phyloP scores from a whole-genome alignment of 352 stramenopile genomes.

The Phytophthora pini region DNA sequence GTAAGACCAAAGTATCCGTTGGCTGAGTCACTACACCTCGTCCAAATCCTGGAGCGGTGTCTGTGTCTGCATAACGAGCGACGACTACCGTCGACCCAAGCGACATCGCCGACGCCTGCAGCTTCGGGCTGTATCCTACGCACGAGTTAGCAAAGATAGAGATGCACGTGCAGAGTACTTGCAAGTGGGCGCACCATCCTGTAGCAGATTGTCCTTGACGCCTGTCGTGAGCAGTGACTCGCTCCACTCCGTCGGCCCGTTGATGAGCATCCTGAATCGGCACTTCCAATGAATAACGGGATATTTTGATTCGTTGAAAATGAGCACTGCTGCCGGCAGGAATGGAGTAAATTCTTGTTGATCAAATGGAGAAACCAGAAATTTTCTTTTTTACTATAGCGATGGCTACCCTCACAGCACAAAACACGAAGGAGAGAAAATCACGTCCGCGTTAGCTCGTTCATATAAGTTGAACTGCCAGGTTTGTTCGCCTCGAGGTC shows the following conservation, averaged over 20 bases:
- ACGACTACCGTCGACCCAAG: conserved; percentile 45
- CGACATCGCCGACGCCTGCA: conserved; percentile 48
- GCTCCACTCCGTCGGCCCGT: conserved; percentile 50
- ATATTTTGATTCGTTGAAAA: conserved; percentile 26
- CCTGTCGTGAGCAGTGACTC: conserved; percentile 35
- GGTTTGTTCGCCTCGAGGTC: neutral
- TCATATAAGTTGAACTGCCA: neutral
- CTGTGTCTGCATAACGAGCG: conserved; percentile 24
- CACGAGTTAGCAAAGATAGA: neutral
- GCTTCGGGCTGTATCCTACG: conserved; percentile 49
- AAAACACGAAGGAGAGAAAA: neutral
- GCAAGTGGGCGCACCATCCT: conserved; percentile 30
- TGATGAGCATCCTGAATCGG: conserved; percentile 42
- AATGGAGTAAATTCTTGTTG: no score
- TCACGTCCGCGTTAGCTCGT: neutral
- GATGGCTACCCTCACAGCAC: no score
- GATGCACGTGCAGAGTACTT: neutral
- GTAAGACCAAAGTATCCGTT: conserved; percentile 17
- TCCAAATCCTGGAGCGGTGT: conserved; percentile 10
- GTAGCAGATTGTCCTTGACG: conserved; percentile 46
- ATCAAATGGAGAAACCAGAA: no score
- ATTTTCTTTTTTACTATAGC: no score
- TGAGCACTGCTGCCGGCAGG: neutral
- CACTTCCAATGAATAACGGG: conserved; percentile 17
- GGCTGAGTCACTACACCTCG: conserved; percentile 13